phyloP scores from a whole-genome alignment of 2,329 filamentous ascomycete species.

The Aspergillus awamori region DNA sequence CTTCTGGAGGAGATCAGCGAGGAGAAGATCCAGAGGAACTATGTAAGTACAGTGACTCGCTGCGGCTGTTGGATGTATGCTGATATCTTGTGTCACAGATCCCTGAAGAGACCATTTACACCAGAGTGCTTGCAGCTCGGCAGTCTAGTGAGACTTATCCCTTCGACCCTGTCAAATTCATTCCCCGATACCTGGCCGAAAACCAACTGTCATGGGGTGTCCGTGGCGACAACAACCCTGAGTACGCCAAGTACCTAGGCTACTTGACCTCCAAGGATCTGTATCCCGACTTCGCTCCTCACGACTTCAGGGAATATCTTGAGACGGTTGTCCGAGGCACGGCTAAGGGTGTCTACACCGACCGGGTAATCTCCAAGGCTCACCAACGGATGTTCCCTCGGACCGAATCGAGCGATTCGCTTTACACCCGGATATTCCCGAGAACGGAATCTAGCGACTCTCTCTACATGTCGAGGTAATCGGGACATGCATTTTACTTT shows the following conservation, averaged over 20 bases:
- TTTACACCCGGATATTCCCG: conserved; percentile 41
- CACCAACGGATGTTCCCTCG: conserved; percentile 41
- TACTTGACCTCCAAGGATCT: conserved; percentile 57
- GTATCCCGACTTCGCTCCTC: conserved; percentile 55
- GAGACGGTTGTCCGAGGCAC: conserved; percentile 47
- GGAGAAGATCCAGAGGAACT: conserved; percentile 49
- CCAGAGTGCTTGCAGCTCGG: conserved; percentile 36
- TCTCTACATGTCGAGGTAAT: conserved; percentile 37
- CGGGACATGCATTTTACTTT: background rate
- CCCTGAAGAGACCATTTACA: conserved; percentile 39
- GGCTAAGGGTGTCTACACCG: conserved; percentile 41
- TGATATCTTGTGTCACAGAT: conserved; percentile 28
- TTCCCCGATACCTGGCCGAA: conserved; percentile 43
- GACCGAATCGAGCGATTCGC: conserved; percentile 40
- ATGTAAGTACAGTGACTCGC: conserved; percentile 33
- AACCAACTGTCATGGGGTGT: conserved; percentile 53
- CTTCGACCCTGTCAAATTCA: conserved; percentile 40
- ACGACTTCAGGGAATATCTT: conserved; percentile 45
- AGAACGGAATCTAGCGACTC: conserved; percentile 42
- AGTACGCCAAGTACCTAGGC: conserved; percentile 58
- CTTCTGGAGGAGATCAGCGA: conserved; percentile 53
- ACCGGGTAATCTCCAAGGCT: conserved; percentile 39
- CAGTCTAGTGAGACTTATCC: conserved; percentile 42
- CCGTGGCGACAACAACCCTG: conserved; percentile 57
- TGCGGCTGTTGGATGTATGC: conserved; percentile 4